phyloP scores from a whole-genome alignment of 371 early-diverging fungal species.

The Syncephalastrum monosporum region DNA sequence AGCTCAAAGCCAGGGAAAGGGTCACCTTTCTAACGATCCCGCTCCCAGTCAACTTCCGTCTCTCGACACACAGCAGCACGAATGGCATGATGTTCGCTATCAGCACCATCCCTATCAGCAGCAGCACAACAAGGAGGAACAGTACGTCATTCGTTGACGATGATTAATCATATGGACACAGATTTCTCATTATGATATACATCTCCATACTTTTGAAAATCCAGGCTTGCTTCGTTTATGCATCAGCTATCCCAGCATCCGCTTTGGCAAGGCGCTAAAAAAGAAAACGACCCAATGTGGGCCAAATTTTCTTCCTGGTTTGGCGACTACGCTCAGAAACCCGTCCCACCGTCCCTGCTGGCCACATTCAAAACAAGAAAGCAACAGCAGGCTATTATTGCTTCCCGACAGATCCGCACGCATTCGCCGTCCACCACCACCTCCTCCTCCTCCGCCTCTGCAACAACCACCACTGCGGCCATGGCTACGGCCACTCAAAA shows the following conservation, averaged over 20 bases:
- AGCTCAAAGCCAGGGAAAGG: too few species aligned
- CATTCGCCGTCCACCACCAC: conserved; percentile 4
- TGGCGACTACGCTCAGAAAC: conserved; percentile 13
- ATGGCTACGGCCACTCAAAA: neutral
- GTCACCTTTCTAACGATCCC: too few species aligned
- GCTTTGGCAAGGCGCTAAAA: conserved; percentile 10
- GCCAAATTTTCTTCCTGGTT: conserved; percentile 18
- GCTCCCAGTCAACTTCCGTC: too few species aligned
- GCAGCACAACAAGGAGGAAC: too few species aligned
- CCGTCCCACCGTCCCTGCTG: conserved; percentile 9
- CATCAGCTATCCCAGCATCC: conserved; percentile 19
- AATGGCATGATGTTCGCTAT: too few species aligned
- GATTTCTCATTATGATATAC: neutral
- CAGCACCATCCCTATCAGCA: too few species aligned
- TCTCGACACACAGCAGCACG: too few species aligned
- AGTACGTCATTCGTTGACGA: too few species aligned
- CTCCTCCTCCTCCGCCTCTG: neutral
- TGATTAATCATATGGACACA: too few species aligned
- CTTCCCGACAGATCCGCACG: conserved; percentile 30
- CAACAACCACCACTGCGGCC: neutral
- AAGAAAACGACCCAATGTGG: conserved; percentile 10
- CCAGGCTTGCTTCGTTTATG: conserved; percentile 15
- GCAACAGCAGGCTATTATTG: conserved; percentile 49
- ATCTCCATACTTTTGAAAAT: too few species aligned
- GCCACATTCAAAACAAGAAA: conserved; percentile 17